Conservation (phyloP, 352 stramenopile species). For the Pilasporangium apinafurcum region DNA sequence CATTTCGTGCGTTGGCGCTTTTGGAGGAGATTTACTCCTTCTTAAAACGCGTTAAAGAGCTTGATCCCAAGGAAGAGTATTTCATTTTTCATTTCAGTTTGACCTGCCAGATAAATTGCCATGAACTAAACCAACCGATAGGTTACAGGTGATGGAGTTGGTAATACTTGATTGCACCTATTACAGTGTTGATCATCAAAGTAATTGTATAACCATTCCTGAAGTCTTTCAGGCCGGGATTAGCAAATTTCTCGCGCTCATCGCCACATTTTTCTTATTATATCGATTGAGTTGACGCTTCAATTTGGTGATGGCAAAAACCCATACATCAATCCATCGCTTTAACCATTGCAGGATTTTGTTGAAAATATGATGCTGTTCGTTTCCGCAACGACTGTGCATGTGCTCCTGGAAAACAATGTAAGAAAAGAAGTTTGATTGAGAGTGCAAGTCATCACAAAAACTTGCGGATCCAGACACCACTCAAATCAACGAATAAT, state of each 20-base stretch:
- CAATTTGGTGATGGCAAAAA: too few relatives aligned
- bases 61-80: constrained; percentile 7
- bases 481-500: too few relatives aligned
- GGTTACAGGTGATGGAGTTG: too few relatives aligned
- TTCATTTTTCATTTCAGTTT: constrained; percentile 19
- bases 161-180: too few relatives aligned
- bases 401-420: constrained; percentile 8
- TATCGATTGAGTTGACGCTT: constrained; percentile 5
- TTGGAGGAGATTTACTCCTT: constrained; percentile 13
- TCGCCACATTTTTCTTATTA: constrained; percentile 5
- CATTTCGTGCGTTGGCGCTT: constrained; percentile 14
- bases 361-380: constrained; percentile 33
- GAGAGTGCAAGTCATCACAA: not conserved
- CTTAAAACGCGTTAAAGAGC: constrained; percentile 3
- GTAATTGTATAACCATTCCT: too few relatives aligned
- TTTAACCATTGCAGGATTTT: constrained; percentile 41
- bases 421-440: not conserved
- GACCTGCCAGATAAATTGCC: constrained; percentile 3
- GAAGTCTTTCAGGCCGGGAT: too few relatives aligned
- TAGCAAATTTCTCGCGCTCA: not conserved
- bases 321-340: constrained; percentile 7
- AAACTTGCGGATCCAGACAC: not conserved
- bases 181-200: too few relatives aligned
- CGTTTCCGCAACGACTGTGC: constrained; percentile 16
- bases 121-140: too few relatives aligned